Conservation (phyloP, 108 stramenopile genomes). For the Conticribra guillardii region DNA sequence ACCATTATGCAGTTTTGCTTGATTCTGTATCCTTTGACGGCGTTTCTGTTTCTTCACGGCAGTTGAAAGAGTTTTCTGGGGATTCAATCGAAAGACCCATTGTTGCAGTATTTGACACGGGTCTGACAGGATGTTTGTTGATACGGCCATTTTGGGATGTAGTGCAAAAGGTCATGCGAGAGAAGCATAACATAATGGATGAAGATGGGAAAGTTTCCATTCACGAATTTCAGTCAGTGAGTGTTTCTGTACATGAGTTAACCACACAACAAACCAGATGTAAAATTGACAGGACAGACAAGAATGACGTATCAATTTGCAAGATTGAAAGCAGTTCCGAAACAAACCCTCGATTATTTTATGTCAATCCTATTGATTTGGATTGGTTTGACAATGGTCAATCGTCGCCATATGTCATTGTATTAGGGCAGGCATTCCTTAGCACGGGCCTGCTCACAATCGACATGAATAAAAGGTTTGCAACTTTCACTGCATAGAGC, state of each 20-base stretch:
- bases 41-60: slow-evolving; percentile 4
- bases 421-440: slow-evolving; percentile 52
- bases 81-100: slow-evolving; percentile 31
- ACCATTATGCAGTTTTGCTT: slow-evolving; percentile 47
- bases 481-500: slow-evolving; percentile 23
- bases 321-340: slow-evolving; percentile 21
- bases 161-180: slow-evolving; percentile 18
- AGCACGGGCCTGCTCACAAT: slow-evolving; percentile 42
- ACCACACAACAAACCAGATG: not conserved
- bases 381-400: slow-evolving; percentile 54
- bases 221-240: slow-evolving; percentile 26
- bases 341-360: slow-evolving; percentile 36
- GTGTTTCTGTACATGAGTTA: slow-evolving; percentile 4
- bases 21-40: slow-evolving; percentile 35
- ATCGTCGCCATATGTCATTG: slow-evolving; percentile 38
- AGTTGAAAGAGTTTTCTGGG: slow-evolving; percentile 7
- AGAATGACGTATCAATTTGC: not conserved
- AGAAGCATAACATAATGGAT: not conserved
- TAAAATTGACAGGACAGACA: not conserved
- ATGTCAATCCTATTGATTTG: slow-evolving; percentile 39
- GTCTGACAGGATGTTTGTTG: slow-evolving; percentile 42
- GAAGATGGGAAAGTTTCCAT: not conserved
- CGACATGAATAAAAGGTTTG: slow-evolving; percentile 32
- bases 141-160: slow-evolving; percentile 40
- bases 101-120: slow-evolving; percentile 52